Evolutionary conservation across 2,329 filamentous ascomycete genomes (phyloP).

Genomic region (Coleophoma eucalyptorum): DNA sequence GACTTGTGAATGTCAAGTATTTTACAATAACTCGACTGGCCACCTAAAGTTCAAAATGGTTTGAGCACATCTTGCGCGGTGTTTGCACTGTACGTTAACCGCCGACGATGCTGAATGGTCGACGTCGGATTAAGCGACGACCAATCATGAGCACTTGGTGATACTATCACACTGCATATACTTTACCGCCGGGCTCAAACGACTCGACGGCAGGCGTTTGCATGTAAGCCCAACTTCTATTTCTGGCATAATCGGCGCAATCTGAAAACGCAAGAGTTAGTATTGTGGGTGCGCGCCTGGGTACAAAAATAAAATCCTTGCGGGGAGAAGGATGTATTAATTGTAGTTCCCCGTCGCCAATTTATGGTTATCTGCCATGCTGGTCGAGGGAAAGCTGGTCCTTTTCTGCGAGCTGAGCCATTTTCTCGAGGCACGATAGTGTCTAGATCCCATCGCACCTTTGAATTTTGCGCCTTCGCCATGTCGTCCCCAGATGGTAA

Average conservation of each 20-base stretch:
- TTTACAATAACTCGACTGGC: no score
- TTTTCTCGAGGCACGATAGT: conserved; percentile 12
- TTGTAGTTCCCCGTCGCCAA: background rate
- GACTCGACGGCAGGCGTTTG: background rate
- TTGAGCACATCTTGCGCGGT: no score
- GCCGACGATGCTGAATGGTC: no score
- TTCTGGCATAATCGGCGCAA: background rate
- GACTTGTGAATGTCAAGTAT: no score
- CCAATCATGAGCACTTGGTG: background rate
- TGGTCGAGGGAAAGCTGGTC: background rate
- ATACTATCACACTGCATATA: background rate
- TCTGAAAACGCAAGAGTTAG: background rate
- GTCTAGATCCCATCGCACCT: conserved; percentile 9
- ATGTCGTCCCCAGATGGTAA: conserved; percentile 17
- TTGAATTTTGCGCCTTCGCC: conserved; percentile 1
- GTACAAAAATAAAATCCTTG: background rate
- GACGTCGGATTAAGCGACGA: background rate
- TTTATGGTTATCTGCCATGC: background rate
- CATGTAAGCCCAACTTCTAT: background rate
- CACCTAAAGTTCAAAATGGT: no score
- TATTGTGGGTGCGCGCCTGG: background rate
- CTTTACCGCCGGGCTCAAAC: background rate
- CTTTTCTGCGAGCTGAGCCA: background rate
- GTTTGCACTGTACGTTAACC: no score
- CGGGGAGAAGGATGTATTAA: background rate